These are phyloP conservation scores for Sergeia podlipaevii DNA, from an alignment of 208 protist genomes.

Conservation along the genomic window DNA sequence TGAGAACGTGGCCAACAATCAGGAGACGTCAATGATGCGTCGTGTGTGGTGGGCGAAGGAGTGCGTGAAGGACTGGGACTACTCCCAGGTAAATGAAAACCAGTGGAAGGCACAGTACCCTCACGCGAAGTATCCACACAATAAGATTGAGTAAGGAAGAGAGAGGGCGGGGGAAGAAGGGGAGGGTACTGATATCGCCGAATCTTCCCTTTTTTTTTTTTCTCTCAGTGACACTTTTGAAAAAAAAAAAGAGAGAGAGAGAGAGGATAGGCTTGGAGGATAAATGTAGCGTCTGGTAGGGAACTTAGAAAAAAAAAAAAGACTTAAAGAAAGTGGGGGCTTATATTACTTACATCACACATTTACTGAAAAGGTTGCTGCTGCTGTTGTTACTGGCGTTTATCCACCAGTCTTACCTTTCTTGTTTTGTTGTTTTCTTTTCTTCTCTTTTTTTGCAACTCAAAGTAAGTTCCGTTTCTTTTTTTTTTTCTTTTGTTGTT, in stretches of 20 bases:
- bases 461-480: no score
- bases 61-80: constrained; percentile 89
- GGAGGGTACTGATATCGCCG: not conserved
- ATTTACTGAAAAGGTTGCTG: not conserved
- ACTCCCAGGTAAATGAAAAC: constrained; percentile 66
- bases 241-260: not conserved
- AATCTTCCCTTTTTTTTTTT: constrained; percentile 2
- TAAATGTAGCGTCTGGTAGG: not conserved
- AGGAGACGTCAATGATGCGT: constrained; percentile 90
- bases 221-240: not conserved
- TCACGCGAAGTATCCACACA: constrained; percentile 44
- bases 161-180: not conserved
- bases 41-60: constrained; percentile 92
- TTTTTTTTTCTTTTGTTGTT: no score
- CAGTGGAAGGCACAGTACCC: constrained; percentile 65
- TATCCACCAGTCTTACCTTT: not conserved
- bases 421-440: not conserved
- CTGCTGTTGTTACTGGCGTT: not conserved
- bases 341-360: not conserved
- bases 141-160: constrained; percentile 24
- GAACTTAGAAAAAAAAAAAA: constrained; percentile 3
- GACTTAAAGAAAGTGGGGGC: not conserved
- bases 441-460: not conserved
- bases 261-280: not conserved
- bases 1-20: constrained; percentile 79